Percentiles rank a stretch among this genome's conserved stretches.
These are phyloP conservation scores for Immersiella caudata DNA, from an alignment of 495 filamentous ascomycete species.

Conservation along the genomic window DNA sequence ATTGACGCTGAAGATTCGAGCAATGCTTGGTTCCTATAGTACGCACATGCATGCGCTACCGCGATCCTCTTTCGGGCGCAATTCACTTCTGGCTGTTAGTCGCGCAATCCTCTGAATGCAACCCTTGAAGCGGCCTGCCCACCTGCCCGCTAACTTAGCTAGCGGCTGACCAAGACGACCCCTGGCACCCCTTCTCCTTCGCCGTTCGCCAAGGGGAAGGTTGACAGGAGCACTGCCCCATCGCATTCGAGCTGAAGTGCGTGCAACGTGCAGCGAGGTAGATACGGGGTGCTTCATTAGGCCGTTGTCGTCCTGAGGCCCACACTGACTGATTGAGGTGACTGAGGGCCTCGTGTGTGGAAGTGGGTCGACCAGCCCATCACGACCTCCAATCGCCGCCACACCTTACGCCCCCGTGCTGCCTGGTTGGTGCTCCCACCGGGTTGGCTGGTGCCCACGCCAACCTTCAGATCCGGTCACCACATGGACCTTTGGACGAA, in stretches of 20 bases:
- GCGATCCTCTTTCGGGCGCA: slow-evolving; percentile 1
- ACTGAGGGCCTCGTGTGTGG: slow-evolving; percentile 2
- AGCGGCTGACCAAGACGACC: slow-evolving; percentile 2
- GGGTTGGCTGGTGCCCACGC: neutral
- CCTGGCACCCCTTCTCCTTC: neutral
- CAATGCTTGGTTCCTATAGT: neutral
- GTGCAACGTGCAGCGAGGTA: neutral
- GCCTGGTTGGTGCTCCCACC: neutral
- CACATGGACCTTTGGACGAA: neutral
- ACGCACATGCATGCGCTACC: slow-evolving; percentile 4
- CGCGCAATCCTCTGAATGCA: slow-evolving; percentile 1
- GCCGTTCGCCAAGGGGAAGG: neutral
- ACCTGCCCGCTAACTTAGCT: neutral
- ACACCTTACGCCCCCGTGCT: slow-evolving; percentile 1
- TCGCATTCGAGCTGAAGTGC: neutral
- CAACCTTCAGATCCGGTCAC: slow-evolving; percentile 11
- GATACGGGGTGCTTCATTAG: neutral
- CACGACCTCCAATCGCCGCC: slow-evolving; percentile 13
- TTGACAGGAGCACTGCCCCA: slow-evolving; percentile 16
- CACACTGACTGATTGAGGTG: neutral
- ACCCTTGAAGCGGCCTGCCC: slow-evolving; percentile 1
- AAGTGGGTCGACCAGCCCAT: slow-evolving; percentile 8
- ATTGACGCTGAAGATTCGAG: slow-evolving; percentile 3
- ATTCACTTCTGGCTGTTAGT: slow-evolving; percentile 7
- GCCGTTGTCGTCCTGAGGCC: neutral